Conservation (phyloP, 179 eudicot genomes). For the Sideroxylon spinosum region DNA sequence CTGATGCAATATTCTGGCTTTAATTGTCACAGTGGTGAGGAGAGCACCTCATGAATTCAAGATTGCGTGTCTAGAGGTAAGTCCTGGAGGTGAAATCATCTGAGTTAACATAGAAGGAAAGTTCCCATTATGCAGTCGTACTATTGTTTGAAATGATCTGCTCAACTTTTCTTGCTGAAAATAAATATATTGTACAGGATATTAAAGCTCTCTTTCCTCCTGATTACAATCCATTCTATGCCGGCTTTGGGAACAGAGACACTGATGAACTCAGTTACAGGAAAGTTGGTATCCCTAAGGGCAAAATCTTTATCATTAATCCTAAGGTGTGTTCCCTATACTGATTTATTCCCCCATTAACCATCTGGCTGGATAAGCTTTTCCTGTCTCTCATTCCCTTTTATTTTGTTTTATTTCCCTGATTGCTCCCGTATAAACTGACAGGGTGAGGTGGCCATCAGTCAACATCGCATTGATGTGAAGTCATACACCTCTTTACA, state of each 20-base stretch:
- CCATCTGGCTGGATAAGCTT: background rate
- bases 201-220: slow-evolving; percentile 92
- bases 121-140: background rate
- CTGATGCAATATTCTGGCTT: background rate
- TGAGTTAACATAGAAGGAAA: slow-evolving; percentile 5
- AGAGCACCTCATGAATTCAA: slow-evolving; percentile 99
- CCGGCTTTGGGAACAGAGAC: slow-evolving; percentile 95
- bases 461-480: slow-evolving; percentile 65
- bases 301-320: slow-evolving; percentile 89
- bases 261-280: slow-evolving; percentile 92
- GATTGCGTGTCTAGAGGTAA: slow-evolving; percentile 96
- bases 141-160: background rate
- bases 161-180: slow-evolving; percentile 1
- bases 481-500: slow-evolving; percentile 89
- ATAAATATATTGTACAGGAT: slow-evolving; percentile 42
- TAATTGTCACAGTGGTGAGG: slow-evolving; percentile 61
- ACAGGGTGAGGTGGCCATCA: slow-evolving; percentile 95
- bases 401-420: background rate
- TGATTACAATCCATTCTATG: slow-evolving; percentile 91
- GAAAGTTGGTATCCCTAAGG: slow-evolving; percentile 91
- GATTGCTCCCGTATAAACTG: slow-evolving; percentile 12
- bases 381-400: background rate
- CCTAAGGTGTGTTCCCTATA: slow-evolving; percentile 62
- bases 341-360: background rate
- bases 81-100: slow-evolving; percentile 7